Percentiles rank a stretch among this genome's conserved stretches.
These are phyloP conservation scores for Nitzschia putrida DNA, from an alignment of 108 stramenopile genomes.

Conservation along the genomic window DNA sequence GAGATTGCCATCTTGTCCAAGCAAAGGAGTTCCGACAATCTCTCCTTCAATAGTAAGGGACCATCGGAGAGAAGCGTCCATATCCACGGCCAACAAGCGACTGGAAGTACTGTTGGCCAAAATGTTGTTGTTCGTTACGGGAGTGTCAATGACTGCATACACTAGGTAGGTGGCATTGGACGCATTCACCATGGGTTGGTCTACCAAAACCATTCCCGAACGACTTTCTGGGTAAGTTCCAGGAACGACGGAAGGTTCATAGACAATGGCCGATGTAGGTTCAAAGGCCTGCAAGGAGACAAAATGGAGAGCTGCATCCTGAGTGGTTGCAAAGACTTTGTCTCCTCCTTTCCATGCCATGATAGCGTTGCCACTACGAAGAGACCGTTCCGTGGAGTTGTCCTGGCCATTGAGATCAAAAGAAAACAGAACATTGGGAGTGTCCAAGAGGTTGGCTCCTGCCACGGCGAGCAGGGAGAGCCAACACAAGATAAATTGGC, in stretches of 20 bases:
- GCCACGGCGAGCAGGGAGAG: not conserved
- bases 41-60: constrained; percentile 22
- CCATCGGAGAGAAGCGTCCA: constrained; percentile 42
- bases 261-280: constrained; percentile 20
- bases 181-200: not conserved
- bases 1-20: constrained; percentile 21
- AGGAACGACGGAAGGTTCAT: constrained; percentile 14
- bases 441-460: constrained; percentile 1
- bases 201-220: constrained; percentile 16
- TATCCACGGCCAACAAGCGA: constrained; percentile 41
- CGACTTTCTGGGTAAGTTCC: constrained; percentile 31
- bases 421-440: constrained; percentile 1
- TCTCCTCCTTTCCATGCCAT: constrained; percentile 28
- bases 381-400: constrained; percentile 9
- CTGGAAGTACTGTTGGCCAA: not conserved
- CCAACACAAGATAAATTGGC: not conserved
- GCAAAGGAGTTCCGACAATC: constrained; percentile 39
- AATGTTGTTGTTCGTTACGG: not conserved
- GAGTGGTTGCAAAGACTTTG: constrained; percentile 32
- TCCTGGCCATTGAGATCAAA: not conserved
- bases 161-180: constrained; percentile 23
- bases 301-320: constrained; percentile 48
- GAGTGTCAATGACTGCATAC: constrained; percentile 44
- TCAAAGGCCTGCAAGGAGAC: constrained; percentile 5
- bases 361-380: constrained; percentile 47